Evolutionary conservation across 495 filamentous ascomycete genomes (phyloP), one percentile per base, ranked within the genome.

Genomic region (Collariella sp.): DNA sequence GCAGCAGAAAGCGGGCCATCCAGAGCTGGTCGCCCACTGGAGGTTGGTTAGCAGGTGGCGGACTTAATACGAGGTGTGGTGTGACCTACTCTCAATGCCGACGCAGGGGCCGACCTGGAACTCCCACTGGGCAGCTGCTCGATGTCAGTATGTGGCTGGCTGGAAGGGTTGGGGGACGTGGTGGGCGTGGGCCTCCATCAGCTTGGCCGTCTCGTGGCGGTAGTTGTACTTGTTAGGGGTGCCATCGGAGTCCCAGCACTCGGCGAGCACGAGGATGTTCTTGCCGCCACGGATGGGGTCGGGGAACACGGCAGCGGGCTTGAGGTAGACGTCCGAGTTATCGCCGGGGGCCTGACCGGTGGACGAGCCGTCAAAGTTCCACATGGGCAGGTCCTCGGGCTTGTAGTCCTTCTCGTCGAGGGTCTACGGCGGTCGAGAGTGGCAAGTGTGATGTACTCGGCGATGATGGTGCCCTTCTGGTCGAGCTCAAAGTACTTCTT

Each of bases 301-400:
- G 2, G 52, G 52, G 49, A 43, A 60, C 72, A 87, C 82, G 57
- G 88, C 87, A 48, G 88, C 83, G 50, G 93, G 93, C 67, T 63
- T 59, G 57, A 98, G 87, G 81, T 95, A 96, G 80, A 97, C 86
- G 76, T 98, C 93, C 55, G 91, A 96, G 81, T 98, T 90, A 72
- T 93, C 88, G 69, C 93, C 91, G 34, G 89, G 89, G 51, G 93
- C 93, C 74, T 98, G 93, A 64, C 79, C 86, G 60, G 89, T 95
- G 16, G 90, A 96, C 45, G 89, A 95, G 70, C 93, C 93, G 67
- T 98, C 93, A 67, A 98, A 98, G 80, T 97, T 98, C 93, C 93
- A 98, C 70, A 94, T 87, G 54, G 91, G 88, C 55, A 98, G 89
- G 56, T 96, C 89, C 51, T 90, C 86, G 55, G 89, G 69, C 52